phyloP scores from a whole-genome alignment of 306 rosid genomes.

The Casuarina equisetifolia region DNA sequence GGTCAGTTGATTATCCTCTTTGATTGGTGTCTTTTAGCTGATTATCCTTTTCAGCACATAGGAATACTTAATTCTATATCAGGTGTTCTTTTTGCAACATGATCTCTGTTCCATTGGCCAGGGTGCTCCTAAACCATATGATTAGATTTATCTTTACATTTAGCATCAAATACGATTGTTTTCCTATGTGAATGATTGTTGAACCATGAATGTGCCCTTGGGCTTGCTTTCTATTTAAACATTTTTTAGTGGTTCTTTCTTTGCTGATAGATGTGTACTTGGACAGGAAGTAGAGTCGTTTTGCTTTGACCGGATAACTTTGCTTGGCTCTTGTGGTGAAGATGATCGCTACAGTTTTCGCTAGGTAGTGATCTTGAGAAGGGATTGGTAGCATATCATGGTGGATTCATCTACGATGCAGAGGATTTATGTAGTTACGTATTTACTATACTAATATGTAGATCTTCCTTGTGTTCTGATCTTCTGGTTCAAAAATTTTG shows the following conservation, averaged over 20 bases:
- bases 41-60: no score
- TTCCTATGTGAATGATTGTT: neutral
- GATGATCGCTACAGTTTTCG: neutral
- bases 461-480: neutral
- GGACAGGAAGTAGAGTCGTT: constrained; percentile 34
- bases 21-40: neutral
- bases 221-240: neutral
- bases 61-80: no score
- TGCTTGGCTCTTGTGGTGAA: neutral
- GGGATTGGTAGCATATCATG: neutral
- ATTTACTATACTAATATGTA: neutral
- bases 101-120: no score
- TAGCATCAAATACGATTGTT: neutral
- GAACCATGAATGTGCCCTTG: neutral
- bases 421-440: neutral
- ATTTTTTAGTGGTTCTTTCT: neutral
- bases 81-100: no score
- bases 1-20: constrained; percentile 44
- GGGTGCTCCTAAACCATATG: no score
- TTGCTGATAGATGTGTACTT: constrained; percentile 17
- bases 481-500: neutral
- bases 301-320: neutral
- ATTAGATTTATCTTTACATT: no score
- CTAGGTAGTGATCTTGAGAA: neutral
- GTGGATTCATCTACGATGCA: neutral